Conservation (phyloP, 2,329 filamentous ascomycete species). For the Aspergillus fumigatiaffinis region DNA sequence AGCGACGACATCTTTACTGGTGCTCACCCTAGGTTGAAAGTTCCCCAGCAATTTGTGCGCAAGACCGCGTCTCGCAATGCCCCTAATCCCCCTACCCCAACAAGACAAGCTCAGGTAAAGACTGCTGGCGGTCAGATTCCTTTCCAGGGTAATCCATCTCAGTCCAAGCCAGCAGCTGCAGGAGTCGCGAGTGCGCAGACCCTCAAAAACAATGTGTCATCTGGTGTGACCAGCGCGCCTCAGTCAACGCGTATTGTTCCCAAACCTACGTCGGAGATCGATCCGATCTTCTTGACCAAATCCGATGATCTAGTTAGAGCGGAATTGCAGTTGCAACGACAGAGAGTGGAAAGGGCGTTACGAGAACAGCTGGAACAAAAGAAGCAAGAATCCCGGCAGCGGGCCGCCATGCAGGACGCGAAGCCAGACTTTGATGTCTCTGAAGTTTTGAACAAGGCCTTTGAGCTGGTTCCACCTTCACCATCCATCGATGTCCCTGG, state of each 20-base stretch:
- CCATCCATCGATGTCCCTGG: constrained; percentile 51
- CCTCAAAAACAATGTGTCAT: constrained; percentile 16
- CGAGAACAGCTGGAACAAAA: constrained; percentile 72
- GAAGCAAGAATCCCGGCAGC: constrained; percentile 46
- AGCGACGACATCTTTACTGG: constrained; percentile 78
- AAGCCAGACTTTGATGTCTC: constrained; percentile 65
- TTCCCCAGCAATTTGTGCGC: constrained; percentile 51
- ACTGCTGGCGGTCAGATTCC: constrained; percentile 15
- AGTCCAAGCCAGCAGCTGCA: constrained; percentile 15
- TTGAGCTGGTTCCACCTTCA: constrained; percentile 66
- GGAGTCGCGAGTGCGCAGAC: constrained; percentile 17
- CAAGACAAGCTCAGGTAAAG: constrained; percentile 27
- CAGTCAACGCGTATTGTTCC: constrained; percentile 38
- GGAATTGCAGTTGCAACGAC: constrained; percentile 73
- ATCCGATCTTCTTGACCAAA: constrained; percentile 81
- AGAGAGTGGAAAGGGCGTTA: constrained; percentile 72
- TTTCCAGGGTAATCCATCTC: constrained; percentile 11
- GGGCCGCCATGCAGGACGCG: constrained; percentile 49
- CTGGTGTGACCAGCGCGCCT: constrained; percentile 17
- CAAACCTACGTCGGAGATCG: constrained; percentile 63
- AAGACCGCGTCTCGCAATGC: constrained; percentile 33
- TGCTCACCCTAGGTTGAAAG: constrained; percentile 56
- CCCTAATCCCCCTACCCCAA: constrained; percentile 26
- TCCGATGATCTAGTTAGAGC: constrained; percentile 79
- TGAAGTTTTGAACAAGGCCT: constrained; percentile 67